Evolutionary conservation across 2,329 filamentous ascomycete genomes (phyloP), one percentile per base, ranked within the genome.

Genomic region (Pseudocercospora eumusae): DNA sequence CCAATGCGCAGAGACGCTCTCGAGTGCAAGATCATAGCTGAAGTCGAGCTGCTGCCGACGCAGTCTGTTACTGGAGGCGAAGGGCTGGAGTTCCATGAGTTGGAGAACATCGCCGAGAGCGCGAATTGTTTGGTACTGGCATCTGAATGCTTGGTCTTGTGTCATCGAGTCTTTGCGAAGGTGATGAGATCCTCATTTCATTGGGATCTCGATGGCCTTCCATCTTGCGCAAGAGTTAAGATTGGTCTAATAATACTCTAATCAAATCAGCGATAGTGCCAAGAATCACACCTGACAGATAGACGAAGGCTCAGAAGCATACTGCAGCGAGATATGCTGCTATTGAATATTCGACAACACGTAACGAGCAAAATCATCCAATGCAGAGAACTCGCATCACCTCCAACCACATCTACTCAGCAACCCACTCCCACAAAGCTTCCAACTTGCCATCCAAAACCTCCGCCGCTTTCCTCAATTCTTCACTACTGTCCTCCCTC

Each of bases 91-190:
- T 45, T 64, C 27, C 58, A 63, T 23, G 56, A 62, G 20, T 63
- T 44, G 53, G 49, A n/a, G 56, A 47, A 5, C 65, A 67, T 47
- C 27, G 18, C 33, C 57, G 64, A 15, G 53, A 64, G 23, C 59
- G 63, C 25, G 68, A 69, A 60, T 65, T 70, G 27, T 69, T 68
- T 57, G 63, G 56, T 31, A 70, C 68, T 11, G 49, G 45, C 28
- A 40, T 58, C n/a, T 64, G 66, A 11, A 67, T 69, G 44, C 56
- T 69, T 21, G 63, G 65, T 6, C 33, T 68, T 11, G 66, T 64
- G 18, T 61, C 67, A n/a, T 44, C 56, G 15, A 57, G 56, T 31
- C 44, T 66, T 11, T 44, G 47, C 28, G 57, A 59, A 10, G 49
- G 50, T 21, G 60, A 65, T 44, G 57, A 59, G 55, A 57, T 65